A percentile compares a stretch with the other conserved stretches of the same genome.
These are phyloP conservation scores for Suaeda aralocaspica DNA, from an alignment of 148 eudicot species.

Conservation along the genomic window DNA sequence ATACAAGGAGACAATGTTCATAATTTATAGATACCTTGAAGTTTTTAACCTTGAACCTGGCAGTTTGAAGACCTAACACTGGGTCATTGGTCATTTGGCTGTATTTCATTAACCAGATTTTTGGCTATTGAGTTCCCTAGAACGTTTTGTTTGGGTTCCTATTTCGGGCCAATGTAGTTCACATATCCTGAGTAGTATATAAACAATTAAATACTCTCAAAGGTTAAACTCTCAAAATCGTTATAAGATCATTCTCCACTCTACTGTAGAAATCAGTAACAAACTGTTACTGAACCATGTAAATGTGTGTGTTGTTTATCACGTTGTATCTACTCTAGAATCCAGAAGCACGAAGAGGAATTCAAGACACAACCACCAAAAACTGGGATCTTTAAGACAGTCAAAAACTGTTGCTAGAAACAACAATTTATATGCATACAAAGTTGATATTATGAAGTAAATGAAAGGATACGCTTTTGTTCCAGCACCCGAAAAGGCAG, in stretches of 20 bases:
- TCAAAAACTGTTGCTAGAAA: background rate
- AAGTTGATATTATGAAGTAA: background rate
- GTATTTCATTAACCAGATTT: background rate
- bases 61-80: background rate
- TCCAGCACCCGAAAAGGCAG: conserved; percentile 39
- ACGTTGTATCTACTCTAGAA: background rate
- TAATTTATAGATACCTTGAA: background rate
- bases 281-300: background rate
- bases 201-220: background rate
- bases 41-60: too few species aligned
- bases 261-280: background rate
- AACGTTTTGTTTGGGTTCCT: background rate
- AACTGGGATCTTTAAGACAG: background rate
- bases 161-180: background rate
- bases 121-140: background rate
- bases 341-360: background rate
- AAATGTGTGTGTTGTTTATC: background rate
- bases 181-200: background rate
- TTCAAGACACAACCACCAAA: background rate
- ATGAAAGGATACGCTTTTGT: conserved; percentile 39
- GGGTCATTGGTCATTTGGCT: too few species aligned
- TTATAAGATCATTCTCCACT: background rate
- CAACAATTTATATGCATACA: background rate
- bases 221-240: background rate
- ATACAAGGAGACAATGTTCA: background rate